Percentiles rank a stretch among this genome's conserved stretches.
Conservation (phyloP, 352 stramenopile species). For the Phytophthora agathidicida region DNA sequence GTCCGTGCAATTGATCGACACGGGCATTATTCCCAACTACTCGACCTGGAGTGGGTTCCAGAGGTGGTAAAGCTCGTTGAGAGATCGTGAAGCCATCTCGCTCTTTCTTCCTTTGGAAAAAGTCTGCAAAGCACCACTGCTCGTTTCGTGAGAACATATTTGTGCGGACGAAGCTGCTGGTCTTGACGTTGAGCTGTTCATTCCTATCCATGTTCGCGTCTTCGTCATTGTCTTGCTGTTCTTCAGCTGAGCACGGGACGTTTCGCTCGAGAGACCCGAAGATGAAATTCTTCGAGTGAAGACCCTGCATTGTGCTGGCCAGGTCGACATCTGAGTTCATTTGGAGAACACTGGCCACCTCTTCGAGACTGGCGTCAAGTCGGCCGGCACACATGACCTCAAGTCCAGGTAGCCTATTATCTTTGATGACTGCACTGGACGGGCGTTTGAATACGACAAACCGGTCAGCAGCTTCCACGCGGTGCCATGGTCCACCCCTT, state of each 20-base stretch:
- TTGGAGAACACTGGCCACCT: slow-evolving; percentile 30
- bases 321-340: slow-evolving; percentile 24
- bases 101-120: slow-evolving; percentile 34
- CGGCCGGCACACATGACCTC: slow-evolving; percentile 40
- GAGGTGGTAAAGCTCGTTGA: slow-evolving; percentile 27
- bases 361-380: slow-evolving; percentile 36
- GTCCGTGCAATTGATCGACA: slow-evolving; percentile 44
- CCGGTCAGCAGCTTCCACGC: slow-evolving; percentile 23
- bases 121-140: slow-evolving; percentile 45
- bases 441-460: slow-evolving; percentile 36
- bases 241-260: slow-evolving; percentile 14
- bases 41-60: slow-evolving; percentile 20
- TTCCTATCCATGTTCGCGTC: neutral
- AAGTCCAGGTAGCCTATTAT: slow-evolving; percentile 11
- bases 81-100: slow-evolving; percentile 42
- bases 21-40: slow-evolving; percentile 25
- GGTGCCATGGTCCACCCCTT: slow-evolving; percentile 22
- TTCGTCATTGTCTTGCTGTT: slow-evolving; percentile 1
- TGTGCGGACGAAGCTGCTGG: slow-evolving; percentile 37
- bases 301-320: slow-evolving; percentile 32
- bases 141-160: slow-evolving; percentile 38
- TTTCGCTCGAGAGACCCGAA: slow-evolving; percentile 41
- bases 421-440: neutral
- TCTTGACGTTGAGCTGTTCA: slow-evolving; percentile 44
- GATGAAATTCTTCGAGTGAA: slow-evolving; percentile 43